phyloP scores from a whole-genome alignment of 495 filamentous ascomycete genomes.

The Lindgomyces ingoldianus region DNA sequence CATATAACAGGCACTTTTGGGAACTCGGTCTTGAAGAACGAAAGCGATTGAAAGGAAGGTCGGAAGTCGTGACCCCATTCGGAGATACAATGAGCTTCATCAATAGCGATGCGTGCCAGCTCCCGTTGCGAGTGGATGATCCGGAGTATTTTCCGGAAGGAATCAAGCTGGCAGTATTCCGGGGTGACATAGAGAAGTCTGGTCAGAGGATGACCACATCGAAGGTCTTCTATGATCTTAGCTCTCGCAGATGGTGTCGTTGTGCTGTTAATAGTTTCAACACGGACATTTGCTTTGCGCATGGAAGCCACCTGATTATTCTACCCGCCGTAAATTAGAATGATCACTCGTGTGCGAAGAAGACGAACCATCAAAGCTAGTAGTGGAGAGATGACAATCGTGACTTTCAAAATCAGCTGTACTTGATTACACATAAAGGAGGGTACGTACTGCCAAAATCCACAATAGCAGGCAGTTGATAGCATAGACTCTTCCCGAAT shows the following conservation, averaged over 20 bases:
- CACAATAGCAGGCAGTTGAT: constrained; percentile 86
- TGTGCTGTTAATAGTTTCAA: constrained; percentile 84
- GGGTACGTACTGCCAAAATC: constrained; percentile 71
- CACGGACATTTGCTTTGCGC: constrained; percentile 69
- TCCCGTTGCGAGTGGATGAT: constrained; percentile 79
- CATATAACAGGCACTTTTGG: constrained; percentile 87
- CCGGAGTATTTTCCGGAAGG: constrained; percentile 71
- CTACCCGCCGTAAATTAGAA: constrained; percentile 46
- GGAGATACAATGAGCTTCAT: constrained; percentile 95
- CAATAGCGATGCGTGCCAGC: constrained; percentile 80
- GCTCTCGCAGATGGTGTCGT: constrained; percentile 64
- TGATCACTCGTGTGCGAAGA: neutral
- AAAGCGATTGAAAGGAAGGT: constrained; percentile 84
- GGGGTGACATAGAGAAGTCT: constrained; percentile 92
- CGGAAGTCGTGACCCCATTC: constrained; percentile 99
- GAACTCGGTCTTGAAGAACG: constrained; percentile 79
- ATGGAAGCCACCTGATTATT: constrained; percentile 89
- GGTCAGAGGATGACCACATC: constrained; percentile 79
- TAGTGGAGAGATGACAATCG: constrained; percentile 86
- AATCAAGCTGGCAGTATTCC: constrained; percentile 76
- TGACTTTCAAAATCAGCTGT: constrained; percentile 55
- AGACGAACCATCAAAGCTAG: constrained; percentile 80
- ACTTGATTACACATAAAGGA: neutral
- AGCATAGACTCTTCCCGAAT: constrained; percentile 93
- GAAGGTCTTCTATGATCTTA: constrained; percentile 73